Base-by-base conservation (phyloP, 225 moss, liverwort and hornwort genomes). In the Sphagnum contortum region DNA sequence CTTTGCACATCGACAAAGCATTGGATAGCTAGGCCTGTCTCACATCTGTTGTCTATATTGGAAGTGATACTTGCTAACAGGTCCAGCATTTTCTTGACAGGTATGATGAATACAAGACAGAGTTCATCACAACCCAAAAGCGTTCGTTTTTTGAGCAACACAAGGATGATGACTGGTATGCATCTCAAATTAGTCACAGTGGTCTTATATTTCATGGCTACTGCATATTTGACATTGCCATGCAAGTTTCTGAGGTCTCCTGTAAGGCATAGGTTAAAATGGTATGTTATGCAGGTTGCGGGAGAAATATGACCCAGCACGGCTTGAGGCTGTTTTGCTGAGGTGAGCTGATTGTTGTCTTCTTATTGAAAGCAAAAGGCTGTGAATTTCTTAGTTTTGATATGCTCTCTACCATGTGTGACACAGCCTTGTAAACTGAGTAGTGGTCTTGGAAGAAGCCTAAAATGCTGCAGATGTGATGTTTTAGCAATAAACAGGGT, bases 251-350 rank as follows among this genome's bases (percentile, higher is more conserved):
- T 29, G 29, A 29, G 29, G 29, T 29, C 29, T 29, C 29, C 29
- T 29, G 29, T 29, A 29, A 29, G 29, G 29, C 29, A 29, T 29
- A 29, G 29, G 29, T 29, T 29, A 29, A 29, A 29, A 29, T 29
- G 29, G 29, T 29, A 29, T 29, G 29, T 29, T 61, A 2, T 61
- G 11, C 82, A 98, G 98, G 98, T 72, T 98, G 55, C 88, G 93
- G 60, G 98, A 98, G 72, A 98, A 98, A 69, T 98, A 98, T 61
- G 98, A 98, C 59, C 98, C 98, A n/a, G 91, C 93, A 8, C 89
- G 86, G 70, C 73, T 98, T 69, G 98, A 98, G 70, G 74, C 83
- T 67, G 87, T 89, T 49, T 74, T 98, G 56, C 63, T 82, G 68
- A 87, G 98, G 98, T 98, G 69, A 75, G 59, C 29, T 5, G n/a